phyloP scores from a whole-genome alignment of 352 stramenopile species.

The Phytopythium cucurbitacearum region DNA sequence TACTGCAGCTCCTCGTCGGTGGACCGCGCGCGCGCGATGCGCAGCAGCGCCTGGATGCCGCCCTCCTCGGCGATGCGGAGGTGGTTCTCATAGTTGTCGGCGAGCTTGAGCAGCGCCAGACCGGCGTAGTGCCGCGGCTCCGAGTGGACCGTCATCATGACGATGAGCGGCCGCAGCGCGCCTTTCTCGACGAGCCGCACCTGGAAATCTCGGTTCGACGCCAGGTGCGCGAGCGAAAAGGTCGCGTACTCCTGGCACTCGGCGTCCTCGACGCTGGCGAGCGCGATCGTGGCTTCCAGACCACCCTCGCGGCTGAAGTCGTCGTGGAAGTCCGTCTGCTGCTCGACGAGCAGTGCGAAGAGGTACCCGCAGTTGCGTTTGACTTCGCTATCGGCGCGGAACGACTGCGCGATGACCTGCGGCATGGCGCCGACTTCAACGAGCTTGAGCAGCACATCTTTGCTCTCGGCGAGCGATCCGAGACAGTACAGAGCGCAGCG shows the following conservation, averaged over 20 bases:
- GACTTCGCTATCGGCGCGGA: constrained; percentile 88
- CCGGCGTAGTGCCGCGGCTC: constrained; percentile 95
- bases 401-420: constrained; percentile 76
- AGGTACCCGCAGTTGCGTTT: constrained; percentile 93
- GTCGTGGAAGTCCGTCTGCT: constrained; percentile 91
- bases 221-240: constrained; percentile 93
- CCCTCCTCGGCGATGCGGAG: constrained; percentile 93
- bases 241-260: constrained; percentile 96
- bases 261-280: constrained; percentile 92
- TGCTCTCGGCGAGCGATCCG: constrained; percentile 90
- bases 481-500: constrained; percentile 90
- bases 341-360: constrained; percentile 88
- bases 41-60: constrained; percentile 93
- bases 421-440: constrained; percentile 86
- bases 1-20: constrained; percentile 95
- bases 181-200: constrained; percentile 89
- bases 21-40: constrained; percentile 85
- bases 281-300: constrained; percentile 85
- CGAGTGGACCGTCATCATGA: constrained; percentile 93
- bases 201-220: constrained; percentile 93
- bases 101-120: constrained; percentile 95
- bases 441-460: constrained; percentile 88
- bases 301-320: constrained; percentile 84
- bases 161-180: constrained; percentile 91
- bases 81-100: constrained; percentile 98